Evolutionary conservation across 805 yeast species (phyloP).

Genomic region (Candida schatavii): DNA sequence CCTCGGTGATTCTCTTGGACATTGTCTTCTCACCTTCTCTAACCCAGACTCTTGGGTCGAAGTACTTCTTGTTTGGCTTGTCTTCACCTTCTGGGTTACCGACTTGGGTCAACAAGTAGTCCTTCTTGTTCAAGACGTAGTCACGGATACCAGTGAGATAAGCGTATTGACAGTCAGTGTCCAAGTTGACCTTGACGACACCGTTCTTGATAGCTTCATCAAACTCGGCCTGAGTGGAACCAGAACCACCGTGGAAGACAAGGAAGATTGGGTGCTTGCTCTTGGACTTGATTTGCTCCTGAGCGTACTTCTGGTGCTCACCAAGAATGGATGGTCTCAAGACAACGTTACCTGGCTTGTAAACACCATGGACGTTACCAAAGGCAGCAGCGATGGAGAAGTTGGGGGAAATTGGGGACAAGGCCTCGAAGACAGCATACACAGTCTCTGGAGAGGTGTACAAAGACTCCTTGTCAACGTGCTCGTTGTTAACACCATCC

Average conservation of each 20-base stretch:
- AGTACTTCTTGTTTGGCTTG: constrained; percentile 99
- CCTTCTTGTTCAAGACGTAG: constrained; percentile 94
- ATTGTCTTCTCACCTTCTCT: constrained; percentile 99
- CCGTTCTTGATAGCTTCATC: constrained; percentile 88
- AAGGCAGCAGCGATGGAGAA: constrained; percentile 99
- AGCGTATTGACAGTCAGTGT: constrained; percentile 98
- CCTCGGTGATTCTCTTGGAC: constrained; percentile 79
- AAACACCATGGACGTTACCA: constrained; percentile 99
- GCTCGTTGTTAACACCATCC: constrained; percentile 99
- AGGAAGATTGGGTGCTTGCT: constrained; percentile 79
- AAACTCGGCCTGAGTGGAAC: constrained; percentile 90
- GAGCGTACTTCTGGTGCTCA: constrained; percentile 91
- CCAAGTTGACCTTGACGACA: constrained; percentile 98
- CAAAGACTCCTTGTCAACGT: constrained; percentile 78
- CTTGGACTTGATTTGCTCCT: constrained; percentile 54
- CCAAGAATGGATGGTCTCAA: constrained; percentile 91
- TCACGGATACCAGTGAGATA: constrained; percentile 97
- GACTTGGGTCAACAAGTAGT: constrained; percentile 81
- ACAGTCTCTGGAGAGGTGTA: constrained; percentile 97
- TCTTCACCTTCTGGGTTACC: constrained; percentile 99
- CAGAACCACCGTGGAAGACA: constrained; percentile 99
- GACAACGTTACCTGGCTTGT: constrained; percentile 98
- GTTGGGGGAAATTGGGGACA: constrained; percentile 89
- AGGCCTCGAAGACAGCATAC: constrained; percentile 84
- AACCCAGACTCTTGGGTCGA: constrained; percentile 99